Evolutionary conservation across 805 yeast species (phyloP), one percentile per base, ranked within the genome.

Genomic region (Maudiozyma turicensis): DNA sequence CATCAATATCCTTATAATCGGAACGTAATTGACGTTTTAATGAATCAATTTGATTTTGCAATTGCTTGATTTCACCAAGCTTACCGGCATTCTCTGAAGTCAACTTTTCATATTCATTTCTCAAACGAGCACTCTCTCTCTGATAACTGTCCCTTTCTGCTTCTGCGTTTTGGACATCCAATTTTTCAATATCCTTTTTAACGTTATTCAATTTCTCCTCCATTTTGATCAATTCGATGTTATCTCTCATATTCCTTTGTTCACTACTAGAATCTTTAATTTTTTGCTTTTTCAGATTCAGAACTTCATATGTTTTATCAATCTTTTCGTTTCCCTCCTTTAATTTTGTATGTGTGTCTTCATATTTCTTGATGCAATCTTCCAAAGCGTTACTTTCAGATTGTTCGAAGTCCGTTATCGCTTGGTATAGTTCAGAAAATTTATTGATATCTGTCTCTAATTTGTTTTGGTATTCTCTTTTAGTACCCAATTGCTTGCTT

Each of bases 11-110:
- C 44, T 77, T 73, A 57, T 80, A 93, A 53, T 90, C 96, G 0
- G 83, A 74, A 2, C 69, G 68, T 9, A 91, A 69, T 59, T 89
- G 96, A 5, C 65, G 63, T 20, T 73, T 68, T 8, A 85, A 65
- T 3, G 74, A 68, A 26, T 65, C 66, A 5, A 84, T 73, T 58
- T 89, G 96, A 54, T 80, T 87, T 44, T 81, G 78, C 52, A 93
- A 72, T 60, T 91, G 97, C 52, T 81, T 81, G 40, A 86, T 76
- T 64, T 91, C 98, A 20, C 99, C 99, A 26, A 80, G 65, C 56
- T 82, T 84, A 10, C 88, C 82, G 3, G 95, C 85, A 56, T 85
- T 80, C 46, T 71, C 72, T 1, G 89, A 74, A 52, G 81, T 84
- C 40, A 85, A 63, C 4, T 66, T 66, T 13, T 85, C 73, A 47